Evolutionary conservation across 345 rosid species (phyloP), one percentile per base, ranked within the genome.

Genomic region (Angophora floribunda): DNA sequence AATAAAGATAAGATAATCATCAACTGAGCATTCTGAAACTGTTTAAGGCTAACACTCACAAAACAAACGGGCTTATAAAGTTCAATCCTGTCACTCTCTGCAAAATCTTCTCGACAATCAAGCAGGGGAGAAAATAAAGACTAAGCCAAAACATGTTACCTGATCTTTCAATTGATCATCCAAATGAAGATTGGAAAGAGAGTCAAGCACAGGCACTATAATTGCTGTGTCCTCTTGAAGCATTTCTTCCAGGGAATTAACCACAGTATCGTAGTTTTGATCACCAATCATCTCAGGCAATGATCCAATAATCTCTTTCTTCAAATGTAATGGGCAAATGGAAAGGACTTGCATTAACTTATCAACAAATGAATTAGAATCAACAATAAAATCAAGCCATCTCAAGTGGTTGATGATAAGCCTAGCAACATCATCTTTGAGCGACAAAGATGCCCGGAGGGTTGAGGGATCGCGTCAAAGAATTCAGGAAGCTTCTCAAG

Each of bases 231-330:
- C 99, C 88, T 96, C 99, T 82, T 89, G 95, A 59, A 96, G 96
- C 96, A 96, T 92, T 86, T 94, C 92, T 87, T 95, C 96, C 5
- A 96, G 93, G 86, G 95, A 95, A 90, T 94, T 94, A 75, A 96
- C 91, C 86, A 96, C 94, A 85, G 87, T 85, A 52, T 86, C 92
- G 87, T 90, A 91, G 88, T 91, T 93, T 36, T 92, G 95, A 91
- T 95, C 97, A 22, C 96, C 97, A 13, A 96, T 92, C 82, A 96
- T 95, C 94, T 96, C 98, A 22, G 99, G 98, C 91, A 96, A 93
- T 3, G 99, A 96, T 79, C 99, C 99, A 78, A 96, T 94, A 21
- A 96, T 95, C 93, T 96, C 99, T 78, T 93, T 94, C 94, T 95
- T 96, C 86, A 95, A 93, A 78, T 94, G 92, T 51, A 90, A 49